These are phyloP conservation scores for Amanita rubescens DNA, from an alignment of 768 basidiomycete genomes.

Conservation along the genomic window DNA sequence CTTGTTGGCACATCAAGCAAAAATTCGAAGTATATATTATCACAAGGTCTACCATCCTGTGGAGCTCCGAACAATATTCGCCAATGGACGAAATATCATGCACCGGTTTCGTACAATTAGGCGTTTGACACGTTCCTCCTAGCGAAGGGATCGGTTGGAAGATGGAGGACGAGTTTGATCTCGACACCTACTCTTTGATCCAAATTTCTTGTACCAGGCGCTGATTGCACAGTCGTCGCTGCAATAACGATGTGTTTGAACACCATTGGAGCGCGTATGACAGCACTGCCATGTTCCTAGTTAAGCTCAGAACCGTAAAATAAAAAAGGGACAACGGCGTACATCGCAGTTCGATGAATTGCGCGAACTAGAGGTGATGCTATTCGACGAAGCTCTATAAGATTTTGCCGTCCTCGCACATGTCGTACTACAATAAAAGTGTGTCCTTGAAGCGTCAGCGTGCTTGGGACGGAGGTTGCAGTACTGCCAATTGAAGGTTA, in stretches of 20 bases:
- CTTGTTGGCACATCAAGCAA: constrained; percentile 55
- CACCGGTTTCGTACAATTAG: constrained; percentile 40
- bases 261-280: constrained; percentile 52
- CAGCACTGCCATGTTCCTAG: constrained; percentile 39
- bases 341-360: constrained; percentile 44
- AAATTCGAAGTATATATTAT: constrained; percentile 20
- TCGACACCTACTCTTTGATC: constrained; percentile 15
- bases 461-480: constrained; percentile 52
- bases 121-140: constrained; percentile 41
- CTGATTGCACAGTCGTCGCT: constrained; percentile 51
- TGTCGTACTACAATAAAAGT: constrained; percentile 51
- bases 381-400: constrained; percentile 15
- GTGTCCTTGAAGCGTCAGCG: constrained; percentile 46
- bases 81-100: constrained; percentile 25
- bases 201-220: constrained; percentile 14
- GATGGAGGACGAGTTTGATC: not conserved
- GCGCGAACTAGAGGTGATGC: constrained; percentile 17
- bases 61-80: constrained; percentile 44
- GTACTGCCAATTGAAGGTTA: constrained; percentile 26
- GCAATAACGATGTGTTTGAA: constrained; percentile 53
- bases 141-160: constrained; percentile 1
- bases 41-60: constrained; percentile 34
- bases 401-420: constrained; percentile 42
- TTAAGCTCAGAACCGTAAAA: not conserved
- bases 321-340: constrained; percentile 17